A percentile compares a stretch with the other conserved stretches of the same genome.
These are phyloP conservation scores for Teratosphaeria zuluensis DNA, from an alignment of 2,329 filamentous ascomycete genomes.

Conservation along the genomic window DNA sequence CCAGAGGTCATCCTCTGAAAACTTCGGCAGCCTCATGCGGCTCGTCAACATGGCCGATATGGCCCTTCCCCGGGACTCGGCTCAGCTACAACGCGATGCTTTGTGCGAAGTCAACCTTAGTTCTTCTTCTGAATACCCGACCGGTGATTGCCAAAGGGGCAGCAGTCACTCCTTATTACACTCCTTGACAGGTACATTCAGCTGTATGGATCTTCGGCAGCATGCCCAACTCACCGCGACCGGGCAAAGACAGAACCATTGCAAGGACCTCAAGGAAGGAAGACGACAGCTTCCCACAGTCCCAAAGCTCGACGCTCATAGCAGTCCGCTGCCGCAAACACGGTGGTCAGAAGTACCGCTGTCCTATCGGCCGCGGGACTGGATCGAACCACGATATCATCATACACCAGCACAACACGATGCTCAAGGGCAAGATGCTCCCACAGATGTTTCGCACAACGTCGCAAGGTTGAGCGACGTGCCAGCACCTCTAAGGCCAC, in stretches of 20 bases:
- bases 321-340: constrained; percentile 10
- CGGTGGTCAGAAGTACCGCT: constrained; percentile 14
- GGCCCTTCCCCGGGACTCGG: neutral
- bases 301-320: neutral
- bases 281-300: neutral
- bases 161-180: neutral
- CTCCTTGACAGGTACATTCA: neutral
- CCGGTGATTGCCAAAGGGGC: neutral
- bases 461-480: neutral
- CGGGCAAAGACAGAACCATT: neutral
- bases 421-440: neutral
- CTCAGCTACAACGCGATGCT: neutral
- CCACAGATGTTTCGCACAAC: neutral
- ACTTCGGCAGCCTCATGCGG: neutral
- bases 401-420: neutral
- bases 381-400: constrained; percentile 5
- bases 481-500: constrained; percentile 1
- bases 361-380: constrained; percentile 12
- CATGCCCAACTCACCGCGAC: neutral
- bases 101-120: neutral
- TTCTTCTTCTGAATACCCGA: neutral
- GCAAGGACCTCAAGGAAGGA: neutral
- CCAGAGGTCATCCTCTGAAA: neutral
- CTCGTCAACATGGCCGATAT: neutral
- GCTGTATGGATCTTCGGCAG: neutral